Percentiles rank a stretch among this genome's conserved stretches.
These are phyloP conservation scores for Penicillium sp. DNA, from an alignment of 2,329 filamentous ascomycete species.

Conservation along the genomic window DNA sequence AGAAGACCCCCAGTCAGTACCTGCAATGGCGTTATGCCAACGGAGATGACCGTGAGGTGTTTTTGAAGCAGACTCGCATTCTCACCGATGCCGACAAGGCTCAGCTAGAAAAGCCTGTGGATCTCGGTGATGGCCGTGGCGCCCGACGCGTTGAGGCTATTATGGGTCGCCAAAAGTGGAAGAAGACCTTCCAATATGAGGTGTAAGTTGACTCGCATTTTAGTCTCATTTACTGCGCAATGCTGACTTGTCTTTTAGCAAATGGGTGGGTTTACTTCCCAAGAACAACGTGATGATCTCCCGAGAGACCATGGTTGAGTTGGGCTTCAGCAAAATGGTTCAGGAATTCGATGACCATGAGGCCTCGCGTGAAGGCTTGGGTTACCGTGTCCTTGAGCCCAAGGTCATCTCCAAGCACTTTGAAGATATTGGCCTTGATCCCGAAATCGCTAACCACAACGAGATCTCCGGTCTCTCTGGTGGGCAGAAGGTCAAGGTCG, in stretches of 20 bases:
- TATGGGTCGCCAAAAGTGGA: slow-evolving; percentile 95
- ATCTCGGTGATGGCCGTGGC: slow-evolving; percentile 76
- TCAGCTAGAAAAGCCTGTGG: slow-evolving; percentile 87
- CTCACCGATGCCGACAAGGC: slow-evolving; percentile 76
- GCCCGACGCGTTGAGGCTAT: slow-evolving; percentile 73
- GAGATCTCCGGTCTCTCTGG: slow-evolving; percentile 93
- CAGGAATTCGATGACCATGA: slow-evolving; percentile 99
- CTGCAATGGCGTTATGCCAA: slow-evolving; percentile 97
- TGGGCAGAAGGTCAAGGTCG: slow-evolving; percentile 98
- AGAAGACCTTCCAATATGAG: slow-evolving; percentile 99
- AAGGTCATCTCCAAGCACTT: slow-evolving; percentile 97
- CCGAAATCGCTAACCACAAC: slow-evolving; percentile 98
- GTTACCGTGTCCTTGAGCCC: slow-evolving; percentile 88
- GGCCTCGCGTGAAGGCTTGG: slow-evolving; percentile 94
- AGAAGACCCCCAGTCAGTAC: slow-evolving; percentile 99
- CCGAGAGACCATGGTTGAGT: slow-evolving; percentile 78
- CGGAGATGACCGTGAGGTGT: slow-evolving; percentile 91
- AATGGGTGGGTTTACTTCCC: slow-evolving; percentile 83
- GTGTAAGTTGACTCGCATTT: slow-evolving; percentile 53
- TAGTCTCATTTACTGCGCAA: not conserved
- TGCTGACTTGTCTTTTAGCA: slow-evolving; percentile 44
- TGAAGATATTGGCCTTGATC: slow-evolving; percentile 90
- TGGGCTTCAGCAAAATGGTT: slow-evolving; percentile 85
- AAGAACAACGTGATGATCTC: slow-evolving; percentile 93
- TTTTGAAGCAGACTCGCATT: slow-evolving; percentile 94